phyloP scores from a whole-genome alignment of 2,329 filamentous ascomycete genomes.

The Ophiocordyceps sinensis region DNA sequence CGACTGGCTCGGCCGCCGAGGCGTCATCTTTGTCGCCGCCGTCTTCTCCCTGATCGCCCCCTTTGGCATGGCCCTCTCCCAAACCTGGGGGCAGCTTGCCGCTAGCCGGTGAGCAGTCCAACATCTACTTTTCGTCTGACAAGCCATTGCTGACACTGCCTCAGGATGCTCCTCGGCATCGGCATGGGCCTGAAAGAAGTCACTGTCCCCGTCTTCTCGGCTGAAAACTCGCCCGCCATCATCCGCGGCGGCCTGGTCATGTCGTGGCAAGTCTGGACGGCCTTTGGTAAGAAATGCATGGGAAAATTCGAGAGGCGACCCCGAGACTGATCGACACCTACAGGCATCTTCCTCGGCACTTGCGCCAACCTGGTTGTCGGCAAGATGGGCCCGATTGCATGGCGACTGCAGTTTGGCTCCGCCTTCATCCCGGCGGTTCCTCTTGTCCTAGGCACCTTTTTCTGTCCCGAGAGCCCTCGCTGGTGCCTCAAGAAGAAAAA shows the following conservation, averaged over 20 bases:
- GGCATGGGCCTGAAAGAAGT: slow-evolving; percentile 42
- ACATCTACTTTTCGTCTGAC: neutral
- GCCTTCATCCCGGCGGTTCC: slow-evolving; percentile 52
- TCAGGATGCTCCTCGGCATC: slow-evolving; percentile 34
- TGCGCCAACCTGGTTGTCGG: slow-evolving; percentile 51
- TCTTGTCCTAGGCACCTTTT: slow-evolving; percentile 39
- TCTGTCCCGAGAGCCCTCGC: slow-evolving; percentile 50
- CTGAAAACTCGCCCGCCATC: slow-evolving; percentile 35
- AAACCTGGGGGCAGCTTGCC: slow-evolving; percentile 44
- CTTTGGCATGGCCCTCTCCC: slow-evolving; percentile 43
- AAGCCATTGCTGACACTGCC: neutral
- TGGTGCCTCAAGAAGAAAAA: slow-evolving; percentile 51
- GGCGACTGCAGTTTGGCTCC: slow-evolving; percentile 50
- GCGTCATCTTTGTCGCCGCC: slow-evolving; percentile 48
- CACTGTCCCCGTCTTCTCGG: slow-evolving; percentile 37
- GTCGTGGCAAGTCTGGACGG: slow-evolving; percentile 41
- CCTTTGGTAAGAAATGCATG: slow-evolving; percentile 20
- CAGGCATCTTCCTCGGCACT: slow-evolving; percentile 51
- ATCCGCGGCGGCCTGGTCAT: slow-evolving; percentile 39
- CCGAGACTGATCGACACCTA: slow-evolving; percentile 1
- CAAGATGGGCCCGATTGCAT: slow-evolving; percentile 40
- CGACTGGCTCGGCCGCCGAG: slow-evolving; percentile 41
- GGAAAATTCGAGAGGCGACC: neutral
- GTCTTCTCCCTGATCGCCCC: slow-evolving; percentile 47
- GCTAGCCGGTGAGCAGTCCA: slow-evolving; percentile 28